Evolutionary conservation across 78 protist species (phyloP).

Genomic region (Dictyostelium capitatum): DNA sequence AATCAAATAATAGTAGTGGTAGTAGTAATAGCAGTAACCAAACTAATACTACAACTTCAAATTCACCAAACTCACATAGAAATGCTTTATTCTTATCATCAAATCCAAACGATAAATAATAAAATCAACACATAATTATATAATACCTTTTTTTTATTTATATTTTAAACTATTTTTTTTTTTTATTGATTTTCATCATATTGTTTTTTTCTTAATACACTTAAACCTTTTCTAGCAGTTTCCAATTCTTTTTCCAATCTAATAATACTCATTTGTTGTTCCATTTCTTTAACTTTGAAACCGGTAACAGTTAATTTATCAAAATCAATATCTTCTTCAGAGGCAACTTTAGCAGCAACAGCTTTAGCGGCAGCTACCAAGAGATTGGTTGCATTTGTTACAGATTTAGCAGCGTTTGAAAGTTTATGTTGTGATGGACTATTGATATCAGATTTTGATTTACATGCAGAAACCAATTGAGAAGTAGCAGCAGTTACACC

Average conservation of each 20-base stretch:
- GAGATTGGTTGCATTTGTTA: conserved; percentile 58
- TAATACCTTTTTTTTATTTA: background rate
- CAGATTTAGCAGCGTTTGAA: conserved; percentile 61
- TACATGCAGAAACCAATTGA: conserved; percentile 87
- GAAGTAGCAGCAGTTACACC: conserved; percentile 86
- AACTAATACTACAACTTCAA: background rate
- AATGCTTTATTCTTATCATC: background rate
- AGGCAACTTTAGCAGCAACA: conserved; percentile 55
- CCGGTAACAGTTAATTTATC: conserved; percentile 59
- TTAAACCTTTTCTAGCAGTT: conserved; percentile 81
- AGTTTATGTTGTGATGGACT: conserved; percentile 84
- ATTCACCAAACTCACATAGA: background rate
- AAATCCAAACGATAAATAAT: background rate
- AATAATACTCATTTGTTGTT: conserved; percentile 82
- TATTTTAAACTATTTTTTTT: background rate
- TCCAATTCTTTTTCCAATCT: conserved; percentile 84
- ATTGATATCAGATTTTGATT: conserved; percentile 82
- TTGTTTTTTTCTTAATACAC: conserved; percentile 46
- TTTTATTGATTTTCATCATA: conserved; percentile 16
- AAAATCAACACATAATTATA: no score
- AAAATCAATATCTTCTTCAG: conserved; percentile 64
- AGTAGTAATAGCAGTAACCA: no score
- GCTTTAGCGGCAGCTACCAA: conserved; percentile 85
- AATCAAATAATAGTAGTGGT: no score
- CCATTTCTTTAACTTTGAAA: conserved; percentile 83